A percentile compares a stretch with the other conserved stretches of the same genome.
These are phyloP conservation scores for Ceratocystis huliohia DNA, from an alignment of 2,329 filamentous ascomycete species.

Conservation along the genomic window DNA sequence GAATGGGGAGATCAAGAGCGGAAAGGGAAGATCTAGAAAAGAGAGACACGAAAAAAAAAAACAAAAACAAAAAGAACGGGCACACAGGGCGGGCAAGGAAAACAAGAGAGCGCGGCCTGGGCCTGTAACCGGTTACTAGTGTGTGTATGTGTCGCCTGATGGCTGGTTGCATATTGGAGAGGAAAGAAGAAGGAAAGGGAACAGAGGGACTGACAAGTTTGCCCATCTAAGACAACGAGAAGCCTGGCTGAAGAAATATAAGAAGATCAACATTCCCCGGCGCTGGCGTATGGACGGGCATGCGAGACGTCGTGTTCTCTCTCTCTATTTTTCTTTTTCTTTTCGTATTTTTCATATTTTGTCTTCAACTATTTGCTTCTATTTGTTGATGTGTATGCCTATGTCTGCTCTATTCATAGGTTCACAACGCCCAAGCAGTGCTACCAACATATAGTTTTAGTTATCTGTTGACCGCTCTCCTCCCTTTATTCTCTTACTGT, in stretches of 20 bases:
- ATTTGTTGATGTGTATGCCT: background rate
- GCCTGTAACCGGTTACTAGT: background rate
- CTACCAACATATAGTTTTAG: background rate
- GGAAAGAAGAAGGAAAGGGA: too few relatives aligned
- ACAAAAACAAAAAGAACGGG: background rate
- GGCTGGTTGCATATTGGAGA: background rate
- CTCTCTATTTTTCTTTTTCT: background rate
- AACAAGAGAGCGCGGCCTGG: background rate
- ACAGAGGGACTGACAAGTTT: conserved; percentile 3
- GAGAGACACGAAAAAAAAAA: background rate
- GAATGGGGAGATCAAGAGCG: background rate
- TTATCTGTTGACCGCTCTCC: background rate
- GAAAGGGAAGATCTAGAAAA: background rate
- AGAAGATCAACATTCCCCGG: background rate
- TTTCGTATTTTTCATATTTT: background rate
- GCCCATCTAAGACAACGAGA: background rate
- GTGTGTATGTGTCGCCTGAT: too few relatives aligned
- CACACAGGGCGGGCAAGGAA: background rate
- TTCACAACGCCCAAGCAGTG: background rate
- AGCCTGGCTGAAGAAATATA: background rate
- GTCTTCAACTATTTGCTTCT: background rate
- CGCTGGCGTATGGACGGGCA: background rate
- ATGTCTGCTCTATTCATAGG: background rate
- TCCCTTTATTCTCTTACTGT: background rate
- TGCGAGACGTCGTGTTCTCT: background rate